Evolutionary conservation across 192 early-diverging fungal species (phyloP).

Genomic region (Rhizophagus prolifer): DNA sequence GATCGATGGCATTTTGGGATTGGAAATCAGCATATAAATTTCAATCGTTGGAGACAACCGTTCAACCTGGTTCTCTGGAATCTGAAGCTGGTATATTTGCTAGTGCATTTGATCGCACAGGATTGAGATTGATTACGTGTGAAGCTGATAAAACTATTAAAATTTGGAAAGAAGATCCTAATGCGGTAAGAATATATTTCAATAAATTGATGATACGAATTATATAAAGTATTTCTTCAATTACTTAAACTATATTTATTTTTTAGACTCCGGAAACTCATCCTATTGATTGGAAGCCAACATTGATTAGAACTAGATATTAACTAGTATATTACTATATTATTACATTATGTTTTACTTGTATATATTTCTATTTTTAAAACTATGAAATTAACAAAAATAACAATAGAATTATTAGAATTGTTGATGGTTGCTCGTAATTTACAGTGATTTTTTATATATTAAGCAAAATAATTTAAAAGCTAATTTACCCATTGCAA

Average conservation of each 20-base stretch:
- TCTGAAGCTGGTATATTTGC: constrained; percentile 95
- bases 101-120: constrained; percentile 93
- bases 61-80: constrained; percentile 94
- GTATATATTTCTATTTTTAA: background rate
- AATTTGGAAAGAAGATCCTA: constrained; percentile 90
- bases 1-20: constrained; percentile 96
- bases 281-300: constrained; percentile 56
- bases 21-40: constrained; percentile 96
- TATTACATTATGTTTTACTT: background rate
- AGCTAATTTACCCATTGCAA: too few species aligned
- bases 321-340: constrained; percentile 19
- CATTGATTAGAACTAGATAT: constrained; percentile 46
- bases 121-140: constrained; percentile 92
- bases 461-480: too few species aligned
- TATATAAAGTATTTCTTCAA: too few species aligned
- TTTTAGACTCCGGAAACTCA: constrained; percentile 53
- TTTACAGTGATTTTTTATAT: too few species aligned
- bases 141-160: constrained; percentile 99
- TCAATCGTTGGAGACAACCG: constrained; percentile 82
- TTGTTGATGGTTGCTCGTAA: too few species aligned
- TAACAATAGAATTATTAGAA: too few species aligned
- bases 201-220: background rate
- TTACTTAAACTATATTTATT: background rate
- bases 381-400: background rate
- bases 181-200: constrained; percentile 52